A percentile compares a stretch with the other conserved stretches of the same genome.
Evolutionary conservation across 768 basidiomycete species (phyloP).

Genomic region (Gautieria morchelliformis): DNA sequence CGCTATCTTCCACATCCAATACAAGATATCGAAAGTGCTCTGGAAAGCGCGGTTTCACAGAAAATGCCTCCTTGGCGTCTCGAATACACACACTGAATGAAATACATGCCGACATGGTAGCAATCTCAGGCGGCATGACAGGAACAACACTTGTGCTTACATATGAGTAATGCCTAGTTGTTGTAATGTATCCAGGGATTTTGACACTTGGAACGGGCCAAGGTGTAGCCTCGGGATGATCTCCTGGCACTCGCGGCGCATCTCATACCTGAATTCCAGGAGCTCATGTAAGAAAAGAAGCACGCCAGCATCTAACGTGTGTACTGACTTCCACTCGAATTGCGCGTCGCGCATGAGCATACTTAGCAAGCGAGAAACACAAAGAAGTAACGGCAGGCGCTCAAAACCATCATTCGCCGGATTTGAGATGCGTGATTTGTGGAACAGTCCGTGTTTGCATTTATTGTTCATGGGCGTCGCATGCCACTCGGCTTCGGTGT

Average conservation of each 20-base stretch:
- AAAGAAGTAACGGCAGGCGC: too few species aligned
- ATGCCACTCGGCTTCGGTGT: too few species aligned
- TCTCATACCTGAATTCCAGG: constrained; percentile 60
- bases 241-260: constrained; percentile 92
- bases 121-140: not conserved
- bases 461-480: too few species aligned
- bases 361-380: too few species aligned
- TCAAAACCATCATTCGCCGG: too few species aligned
- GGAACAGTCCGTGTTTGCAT: too few species aligned
- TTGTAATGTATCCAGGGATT: constrained; percentile 61
- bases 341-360: not conserved
- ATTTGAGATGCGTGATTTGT: too few species aligned
- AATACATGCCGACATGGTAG: not conserved
- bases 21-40: constrained; percentile 70
- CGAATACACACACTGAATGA: constrained; percentile 77
- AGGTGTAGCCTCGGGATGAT: constrained; percentile 75
- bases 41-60: constrained; percentile 78
- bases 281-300: not conserved
- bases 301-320: not conserved
- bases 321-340: constrained; percentile 67
- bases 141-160: constrained; percentile 28
- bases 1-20: constrained; percentile 83
- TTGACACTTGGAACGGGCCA: constrained; percentile 84
- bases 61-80: constrained; percentile 83
- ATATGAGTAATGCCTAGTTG: constrained; percentile 74